Base-by-base conservation (phyloP, 73 alveolate species). In the Symbiodinium pilosum region DNA sequence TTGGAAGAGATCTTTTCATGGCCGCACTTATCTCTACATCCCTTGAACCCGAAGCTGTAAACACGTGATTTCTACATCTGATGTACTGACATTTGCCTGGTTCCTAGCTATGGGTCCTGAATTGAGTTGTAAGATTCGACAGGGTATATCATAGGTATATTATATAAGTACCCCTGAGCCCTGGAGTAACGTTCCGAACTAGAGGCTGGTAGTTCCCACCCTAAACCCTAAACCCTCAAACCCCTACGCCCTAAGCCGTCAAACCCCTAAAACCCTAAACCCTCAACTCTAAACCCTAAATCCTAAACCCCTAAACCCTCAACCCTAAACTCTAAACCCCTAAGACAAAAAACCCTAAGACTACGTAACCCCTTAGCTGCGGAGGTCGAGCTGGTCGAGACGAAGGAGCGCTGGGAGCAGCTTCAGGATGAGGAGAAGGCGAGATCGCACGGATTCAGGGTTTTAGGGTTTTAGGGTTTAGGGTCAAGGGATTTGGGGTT, bases 401-500 rank as follows among this genome's bases (percentile, higher is more conserved):
- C 96, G 38, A 89, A 89, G 36, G 96, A 89, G 77, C 86, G 96
- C 51, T 89, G 96, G 96, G 96, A 89, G 47, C 96, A 89, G 96
- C 87, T 89, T 47, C 96, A 89, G 32, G 96, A 89, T 38, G 96
- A 89, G 39, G 96, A 89, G 88, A 89, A 89, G 96, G 96, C n/a
- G 91, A 24, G 21, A 51, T 2, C 21, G 21, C 68, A 51, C 12
- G 68, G 68, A 24, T 51, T 51, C 68, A 51, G 68, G 68, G 68
- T 16, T 51, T 0, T 47, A 47, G 16, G n/a, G 59, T 14, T 16
- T 0, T 11, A 56, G 75, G 75, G 75, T 26, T 56, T 4, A 56
- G 38, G 75, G 34, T 56, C 26, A 7, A 56, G 75, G 75, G 75
- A 34, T 18, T 56, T 16, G 26, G 38, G 75, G 59, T 47, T 47